Percentiles rank a stretch among this genome's conserved stretches.
These are phyloP conservation scores for Dictyostelium purpureum DNA, from an alignment of 78 protist genomes.

Conservation along the genomic window DNA sequence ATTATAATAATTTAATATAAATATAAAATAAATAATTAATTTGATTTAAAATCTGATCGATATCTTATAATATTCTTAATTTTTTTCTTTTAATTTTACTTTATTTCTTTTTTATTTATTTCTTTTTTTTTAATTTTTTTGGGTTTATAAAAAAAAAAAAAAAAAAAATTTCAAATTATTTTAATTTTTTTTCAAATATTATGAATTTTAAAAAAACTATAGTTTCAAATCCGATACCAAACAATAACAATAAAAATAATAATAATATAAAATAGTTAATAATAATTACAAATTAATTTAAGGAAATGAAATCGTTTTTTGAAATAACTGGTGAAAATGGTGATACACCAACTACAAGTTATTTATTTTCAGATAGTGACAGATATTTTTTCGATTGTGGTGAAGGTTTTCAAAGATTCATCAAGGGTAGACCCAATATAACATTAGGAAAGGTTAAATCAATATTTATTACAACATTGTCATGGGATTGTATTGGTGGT, in stretches of 20 bases:
- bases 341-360: slow-evolving; percentile 61
- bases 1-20: background rate
- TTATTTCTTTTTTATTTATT: background rate
- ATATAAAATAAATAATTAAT: background rate
- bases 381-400: slow-evolving; percentile 82
- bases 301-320: slow-evolving; percentile 44
- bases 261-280: no score
- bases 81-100: background rate
- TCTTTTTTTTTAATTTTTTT: background rate
- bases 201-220: no score
- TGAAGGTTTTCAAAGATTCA: slow-evolving; percentile 81
- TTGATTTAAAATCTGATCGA: background rate
- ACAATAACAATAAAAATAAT: no score
- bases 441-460: background rate
- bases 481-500: slow-evolving; percentile 68
- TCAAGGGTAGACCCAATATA: background rate
- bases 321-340: slow-evolving; percentile 56
- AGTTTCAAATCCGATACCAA: background rate
- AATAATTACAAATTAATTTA: background rate
- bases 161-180: background rate
- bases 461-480: slow-evolving; percentile 13
- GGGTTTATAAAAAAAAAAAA: background rate
- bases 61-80: background rate
- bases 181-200: background rate
- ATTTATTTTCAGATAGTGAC: slow-evolving; percentile 33